Evolutionary conservation across 2,329 filamentous ascomycete species (phyloP), one percentile per base, ranked within the genome.

Genomic region (Sclerotinia sclerotiorum): DNA sequence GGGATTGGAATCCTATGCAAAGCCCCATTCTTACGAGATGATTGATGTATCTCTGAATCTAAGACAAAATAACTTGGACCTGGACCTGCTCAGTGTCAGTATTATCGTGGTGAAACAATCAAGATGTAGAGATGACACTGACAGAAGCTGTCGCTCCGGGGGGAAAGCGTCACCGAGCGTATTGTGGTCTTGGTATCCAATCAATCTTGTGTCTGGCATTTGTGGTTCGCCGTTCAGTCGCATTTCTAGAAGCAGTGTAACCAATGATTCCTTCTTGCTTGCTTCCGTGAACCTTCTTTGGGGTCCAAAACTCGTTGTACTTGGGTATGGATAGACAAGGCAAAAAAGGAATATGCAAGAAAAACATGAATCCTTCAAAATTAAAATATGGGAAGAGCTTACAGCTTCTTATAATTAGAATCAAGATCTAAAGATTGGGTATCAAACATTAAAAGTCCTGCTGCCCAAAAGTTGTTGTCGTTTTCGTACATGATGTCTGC

Each of bases 401-500:
- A 63, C 57, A 39, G 35, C 35, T 32, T 66, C 44, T 66, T 66
- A 58, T 57, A 52, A 65, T 46, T 48, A 6, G 24, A 62, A 32
- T 19, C 17, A 21, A 24, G 60, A 27, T 57, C 17, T 19, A 29
- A 4, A 24, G 19, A 17, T 68, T 63, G 65, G 65, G 65, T 52
- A 55, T 51, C 65, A 63, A 63, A 55, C 48, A n/a, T 63, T 39
- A 17, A 29, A n/a, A 39, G n/a, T 11, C 24, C 46, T 63, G 65
- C 15, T 68, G 57, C 65, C 65, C 65, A 55, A 68, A 42, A 54
- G 62, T 55, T 48, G 44, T 52, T 54, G 65, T 55, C 57, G 54
- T 55, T 48, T 13, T 42, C 48, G 57, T 63, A 68, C 57, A 63
- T 62, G 57, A 55, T 29, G 42, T 61, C 57, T 46, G 65, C 57